These are phyloP conservation scores for Trichaptum fuscoviolaceum DNA, from an alignment of 768 basidiomycete species.

Conservation along the genomic window DNA sequence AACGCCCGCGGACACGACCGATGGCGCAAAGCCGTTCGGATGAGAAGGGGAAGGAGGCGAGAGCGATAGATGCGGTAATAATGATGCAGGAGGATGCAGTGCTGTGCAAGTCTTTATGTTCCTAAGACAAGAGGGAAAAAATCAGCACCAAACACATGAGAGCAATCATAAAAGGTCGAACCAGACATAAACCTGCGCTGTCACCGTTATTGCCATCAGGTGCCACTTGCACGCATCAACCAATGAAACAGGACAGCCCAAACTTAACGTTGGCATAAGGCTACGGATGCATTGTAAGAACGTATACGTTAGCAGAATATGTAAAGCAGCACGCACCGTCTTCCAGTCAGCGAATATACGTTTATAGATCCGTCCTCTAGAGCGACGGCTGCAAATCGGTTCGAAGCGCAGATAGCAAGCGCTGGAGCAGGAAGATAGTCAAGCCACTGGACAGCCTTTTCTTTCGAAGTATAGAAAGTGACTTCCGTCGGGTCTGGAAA, in stretches of 20 bases:
- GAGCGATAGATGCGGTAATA: conserved; percentile 51
- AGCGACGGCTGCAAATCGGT: conserved; percentile 67
- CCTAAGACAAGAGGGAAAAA: conserved; percentile 36
- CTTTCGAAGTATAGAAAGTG: conserved; percentile 40
- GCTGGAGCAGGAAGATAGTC: conserved; percentile 80
- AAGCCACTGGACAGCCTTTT: conserved; percentile 78
- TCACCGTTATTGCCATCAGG: conserved; percentile 67
- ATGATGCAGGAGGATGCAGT: conserved; percentile 59
- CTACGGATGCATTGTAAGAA: conserved; percentile 32
- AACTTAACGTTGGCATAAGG: conserved; percentile 66
- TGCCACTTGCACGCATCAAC: conserved; percentile 60
- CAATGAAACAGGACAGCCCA: conserved; percentile 67
- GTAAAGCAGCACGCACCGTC: conserved; percentile 50
- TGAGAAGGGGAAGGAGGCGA: conserved; percentile 55
- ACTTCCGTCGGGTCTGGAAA: conserved; percentile 61
- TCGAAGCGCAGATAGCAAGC: conserved; percentile 60
- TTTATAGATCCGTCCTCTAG: conserved; percentile 75
- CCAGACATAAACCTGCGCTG: conserved; percentile 75
- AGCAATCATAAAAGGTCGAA: conserved; percentile 28
- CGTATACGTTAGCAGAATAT: conserved; percentile 4
- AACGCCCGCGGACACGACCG: conserved; percentile 46
- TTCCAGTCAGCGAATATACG: conserved; percentile 79
- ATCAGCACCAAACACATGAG: conserved; percentile 7
- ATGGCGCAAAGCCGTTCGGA: not conserved
- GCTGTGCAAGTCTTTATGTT: conserved; percentile 65